These are phyloP conservation scores for Trametes polyzona DNA, from an alignment of 1,284 basidiomycete species.

Conservation along the genomic window DNA sequence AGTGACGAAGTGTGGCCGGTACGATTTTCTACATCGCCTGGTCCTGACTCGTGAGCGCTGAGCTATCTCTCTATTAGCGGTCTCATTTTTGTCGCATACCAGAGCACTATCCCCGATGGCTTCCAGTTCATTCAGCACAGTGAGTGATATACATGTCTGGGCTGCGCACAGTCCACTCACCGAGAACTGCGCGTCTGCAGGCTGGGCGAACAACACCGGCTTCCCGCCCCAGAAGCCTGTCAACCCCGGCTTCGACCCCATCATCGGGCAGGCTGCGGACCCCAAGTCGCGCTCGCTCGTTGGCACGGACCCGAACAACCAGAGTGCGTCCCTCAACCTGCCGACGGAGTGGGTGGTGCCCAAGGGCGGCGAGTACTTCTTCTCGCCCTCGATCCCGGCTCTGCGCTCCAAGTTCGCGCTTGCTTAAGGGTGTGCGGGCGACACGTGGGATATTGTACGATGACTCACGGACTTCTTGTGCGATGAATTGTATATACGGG, in stretches of 20 bases:
- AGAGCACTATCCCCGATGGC: constrained; percentile 48
- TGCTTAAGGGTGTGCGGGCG: too few relatives aligned
- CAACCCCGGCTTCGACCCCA: constrained; percentile 36
- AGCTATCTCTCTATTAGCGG: constrained; percentile 30
- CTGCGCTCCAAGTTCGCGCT: constrained; percentile 29
- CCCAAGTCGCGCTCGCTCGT: constrained; percentile 37
- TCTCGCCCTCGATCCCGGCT: constrained; percentile 45
- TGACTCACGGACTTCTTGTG: too few relatives aligned
- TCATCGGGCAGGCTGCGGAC: constrained; percentile 48
- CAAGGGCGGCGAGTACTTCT: constrained; percentile 49
- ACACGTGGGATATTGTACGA: too few relatives aligned
- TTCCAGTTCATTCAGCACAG: constrained; percentile 53
- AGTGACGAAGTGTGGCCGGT: constrained; percentile 45
- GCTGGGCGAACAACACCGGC: constrained; percentile 36
- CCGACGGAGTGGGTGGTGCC: constrained; percentile 38
- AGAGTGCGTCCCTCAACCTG: constrained; percentile 31
- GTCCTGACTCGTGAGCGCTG: neutral
- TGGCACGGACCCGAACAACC: constrained; percentile 46
- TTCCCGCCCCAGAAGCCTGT: constrained; percentile 33
- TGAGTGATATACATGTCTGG: constrained; percentile 15
- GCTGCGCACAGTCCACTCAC: neutral
- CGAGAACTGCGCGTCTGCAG: constrained; percentile 8
- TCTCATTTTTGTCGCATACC: constrained; percentile 53
- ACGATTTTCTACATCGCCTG: neutral
- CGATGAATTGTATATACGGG: too few relatives aligned